These are phyloP conservation scores for Ophiognomonia clavigignenti-juglandacearum DNA, from an alignment of 2,329 filamentous ascomycete species.

Conservation along the genomic window DNA sequence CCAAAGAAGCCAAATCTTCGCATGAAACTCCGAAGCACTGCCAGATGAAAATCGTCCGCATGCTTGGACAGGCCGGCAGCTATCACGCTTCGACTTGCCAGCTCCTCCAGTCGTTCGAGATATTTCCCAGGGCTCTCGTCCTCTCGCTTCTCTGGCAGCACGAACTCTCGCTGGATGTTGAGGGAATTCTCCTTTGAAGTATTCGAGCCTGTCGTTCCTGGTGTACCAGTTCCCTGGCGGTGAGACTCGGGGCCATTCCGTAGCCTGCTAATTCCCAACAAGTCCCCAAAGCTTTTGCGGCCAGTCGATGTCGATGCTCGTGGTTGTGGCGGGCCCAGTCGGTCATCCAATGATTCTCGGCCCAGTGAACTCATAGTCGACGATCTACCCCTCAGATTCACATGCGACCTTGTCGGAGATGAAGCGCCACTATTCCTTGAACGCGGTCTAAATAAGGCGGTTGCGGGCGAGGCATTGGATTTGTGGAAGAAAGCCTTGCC, in stretches of 20 bases:
- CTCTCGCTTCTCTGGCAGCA: constrained; percentile 74
- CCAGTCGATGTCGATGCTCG: constrained; percentile 85
- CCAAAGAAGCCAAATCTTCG: constrained; percentile 91
- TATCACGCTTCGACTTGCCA: constrained; percentile 75
- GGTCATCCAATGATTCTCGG: constrained; percentile 66
- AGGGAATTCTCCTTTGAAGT: constrained; percentile 80
- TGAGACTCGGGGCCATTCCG: constrained; percentile 75
- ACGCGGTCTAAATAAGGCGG: constrained; percentile 43
- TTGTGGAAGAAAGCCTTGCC: constrained; percentile 26
- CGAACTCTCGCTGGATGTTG: constrained; percentile 67
- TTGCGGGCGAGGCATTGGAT: constrained; percentile 38
- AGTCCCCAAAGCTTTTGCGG: constrained; percentile 86
- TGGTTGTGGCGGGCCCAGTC: constrained; percentile 60
- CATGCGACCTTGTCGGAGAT: constrained; percentile 55
- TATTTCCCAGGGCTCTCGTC: constrained; percentile 90
- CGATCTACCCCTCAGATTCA: constrained; percentile 68
- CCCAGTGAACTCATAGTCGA: constrained; percentile 85
- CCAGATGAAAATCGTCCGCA: constrained; percentile 75
- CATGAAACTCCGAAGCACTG: constrained; percentile 91
- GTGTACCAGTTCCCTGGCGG: constrained; percentile 63
- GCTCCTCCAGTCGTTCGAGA: constrained; percentile 74
- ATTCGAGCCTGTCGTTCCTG: constrained; percentile 63
- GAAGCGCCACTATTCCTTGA: constrained; percentile 60
- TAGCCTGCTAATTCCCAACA: constrained; percentile 73
- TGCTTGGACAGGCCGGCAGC: constrained; percentile 81